Base-by-base conservation (phyloP, 805 yeast genomes). In the Kazachstania psychrophila region DNA sequence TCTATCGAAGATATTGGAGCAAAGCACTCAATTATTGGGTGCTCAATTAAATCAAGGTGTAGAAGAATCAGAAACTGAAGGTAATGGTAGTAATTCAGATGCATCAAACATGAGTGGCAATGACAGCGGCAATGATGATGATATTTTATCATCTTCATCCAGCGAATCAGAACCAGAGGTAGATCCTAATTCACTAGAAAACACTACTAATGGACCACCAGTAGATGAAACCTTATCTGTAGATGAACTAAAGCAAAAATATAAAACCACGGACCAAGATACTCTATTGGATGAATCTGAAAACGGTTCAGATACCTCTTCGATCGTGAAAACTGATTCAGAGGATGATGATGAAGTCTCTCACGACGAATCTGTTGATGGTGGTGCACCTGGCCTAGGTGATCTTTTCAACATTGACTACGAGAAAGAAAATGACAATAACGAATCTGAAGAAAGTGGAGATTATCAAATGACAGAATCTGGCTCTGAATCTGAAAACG, bases 1-100 rank as follows among this genome's bases (percentile, higher is more conserved):
- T 54, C 66, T 89, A 39, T 77, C 85, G 39, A 80, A 85, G 52
- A 88, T 89, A 69, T 65, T 89, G 39, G 94, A 88, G 51, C 92
- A 88, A 51, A 85, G 96, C 17, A 85, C 96, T 0, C 88, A 84
- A 53, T 69, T 89, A 24, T 66, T 89, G 20, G 96, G 87, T 43
- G 94, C 95, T 1, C 94, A 89, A 45, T 58, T 82, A 39, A 75
- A 72, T 22, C 68, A 68, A 36, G 48, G 40, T 6, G 51, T 47
- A 2, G 62, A 53, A 12, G 60, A 52, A 2, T 60, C 41, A 13
- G 34, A 36, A n/a, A 36, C 36, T 22, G 43, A 29, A 12, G 22
- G 23, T 23, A 38, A 37, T 9, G 26, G 22, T 8, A 41, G 35
- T 17, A 28, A 28, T 17, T 42, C 37, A 7, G 33, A 20, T 7